phyloP scores from a whole-genome alignment of 2,329 filamentous ascomycete genomes.

The Pseudogymnoascus sp. region DNA sequence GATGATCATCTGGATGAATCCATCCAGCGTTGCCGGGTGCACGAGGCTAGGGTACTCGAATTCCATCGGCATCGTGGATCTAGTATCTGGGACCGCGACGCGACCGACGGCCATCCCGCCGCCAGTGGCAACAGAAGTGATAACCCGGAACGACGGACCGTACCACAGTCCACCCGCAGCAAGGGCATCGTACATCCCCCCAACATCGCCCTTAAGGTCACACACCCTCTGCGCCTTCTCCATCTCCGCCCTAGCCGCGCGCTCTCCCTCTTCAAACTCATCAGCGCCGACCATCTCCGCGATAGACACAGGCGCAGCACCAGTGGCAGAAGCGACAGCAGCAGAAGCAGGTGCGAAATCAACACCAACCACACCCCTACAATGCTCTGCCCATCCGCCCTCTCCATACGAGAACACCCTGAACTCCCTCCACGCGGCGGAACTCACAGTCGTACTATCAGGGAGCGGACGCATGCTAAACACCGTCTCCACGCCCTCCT shows the following conservation, averaged over 20 bases:
- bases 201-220: background rate
- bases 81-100: slow-evolving; percentile 36
- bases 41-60: slow-evolving; percentile 37
- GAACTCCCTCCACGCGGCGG: slow-evolving; percentile 47
- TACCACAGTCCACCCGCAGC: slow-evolving; percentile 40
- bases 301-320: background rate
- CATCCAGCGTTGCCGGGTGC: slow-evolving; percentile 39
- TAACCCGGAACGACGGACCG: slow-evolving; percentile 42
- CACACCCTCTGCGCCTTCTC: slow-evolving; percentile 11
- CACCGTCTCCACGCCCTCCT: slow-evolving; percentile 37
- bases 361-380: slow-evolving; percentile 40
- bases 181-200: slow-evolving; percentile 38
- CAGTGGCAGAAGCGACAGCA: slow-evolving; percentile 30
- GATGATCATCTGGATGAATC: slow-evolving; percentile 32
- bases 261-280: background rate
- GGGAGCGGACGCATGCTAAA: slow-evolving; percentile 35
- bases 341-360: slow-evolving; percentile 29
- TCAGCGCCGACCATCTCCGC: background rate
- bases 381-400: slow-evolving; percentile 50
- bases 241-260: slow-evolving; percentile 25
- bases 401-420: slow-evolving; percentile 44
- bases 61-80: slow-evolving; percentile 35
- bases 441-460: slow-evolving; percentile 34
- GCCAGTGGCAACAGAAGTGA: slow-evolving; percentile 37
- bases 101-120: slow-evolving; percentile 26